Evolutionary conservation across 2,329 filamentous ascomycete genomes (phyloP).

Genomic region (Beauveria brongniartii): DNA sequence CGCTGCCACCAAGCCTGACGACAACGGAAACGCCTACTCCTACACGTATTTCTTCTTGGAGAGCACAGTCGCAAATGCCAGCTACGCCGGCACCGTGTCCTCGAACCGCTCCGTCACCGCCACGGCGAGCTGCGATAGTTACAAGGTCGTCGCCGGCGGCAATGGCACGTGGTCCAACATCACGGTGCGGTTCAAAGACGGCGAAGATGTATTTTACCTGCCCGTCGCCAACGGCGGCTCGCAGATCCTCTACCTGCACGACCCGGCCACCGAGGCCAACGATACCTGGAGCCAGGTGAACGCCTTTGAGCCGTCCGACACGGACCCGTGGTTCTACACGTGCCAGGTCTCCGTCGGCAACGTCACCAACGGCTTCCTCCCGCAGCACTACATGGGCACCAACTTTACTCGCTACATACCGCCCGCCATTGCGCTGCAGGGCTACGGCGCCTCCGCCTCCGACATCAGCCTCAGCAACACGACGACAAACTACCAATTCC

Average conservation of each 20-base stretch:
- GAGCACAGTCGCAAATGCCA: conserved; percentile 5
- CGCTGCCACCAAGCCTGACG: neutral
- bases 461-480: conserved; percentile 16
- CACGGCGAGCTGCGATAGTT: conserved; percentile 22
- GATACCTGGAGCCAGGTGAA: conserved; percentile 22
- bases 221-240: conserved; percentile 22
- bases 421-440: conserved; percentile 32
- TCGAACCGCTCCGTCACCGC: conserved; percentile 26
- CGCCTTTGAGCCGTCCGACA: conserved; percentile 30
- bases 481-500: conserved; percentile 22
- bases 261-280: conserved; percentile 18
- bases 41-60: conserved; percentile 2
- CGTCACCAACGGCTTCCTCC: conserved; percentile 27
- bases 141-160: conserved; percentile 24
- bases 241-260: conserved; percentile 31
- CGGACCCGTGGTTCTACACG: conserved; percentile 31
- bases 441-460: conserved; percentile 22
- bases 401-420: conserved; percentile 27
- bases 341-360: conserved; percentile 30
- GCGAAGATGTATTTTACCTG: conserved; percentile 15
- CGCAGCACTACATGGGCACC: conserved; percentile 27
- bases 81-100: conserved; percentile 19
- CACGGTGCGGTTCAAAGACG: conserved; percentile 18
- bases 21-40: conserved; percentile 15
- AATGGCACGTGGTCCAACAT: conserved; percentile 21